Conservation (phyloP, 148 eudicot genomes). For the Cornus suecica region DNA sequence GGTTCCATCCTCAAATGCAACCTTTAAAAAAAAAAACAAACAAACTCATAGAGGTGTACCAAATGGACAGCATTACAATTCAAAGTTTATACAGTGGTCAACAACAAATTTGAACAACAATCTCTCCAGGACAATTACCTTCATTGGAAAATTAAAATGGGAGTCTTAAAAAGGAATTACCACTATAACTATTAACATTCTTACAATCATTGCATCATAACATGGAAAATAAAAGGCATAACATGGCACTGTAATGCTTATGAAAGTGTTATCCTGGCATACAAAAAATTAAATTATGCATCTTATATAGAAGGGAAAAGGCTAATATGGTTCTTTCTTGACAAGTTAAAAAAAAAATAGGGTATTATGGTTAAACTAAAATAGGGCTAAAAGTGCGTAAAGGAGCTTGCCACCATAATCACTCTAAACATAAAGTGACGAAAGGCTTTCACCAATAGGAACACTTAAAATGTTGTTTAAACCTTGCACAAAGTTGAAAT, state of each 20-base stretch:
- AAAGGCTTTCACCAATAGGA: not conserved
- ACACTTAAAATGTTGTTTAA: not conserved
- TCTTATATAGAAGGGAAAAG: not conserved
- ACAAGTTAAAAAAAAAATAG: too few species aligned
- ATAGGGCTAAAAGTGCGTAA: not conserved
- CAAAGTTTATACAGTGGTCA: too few species aligned
- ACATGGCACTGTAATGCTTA: not conserved
- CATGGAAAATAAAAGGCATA: not conserved
- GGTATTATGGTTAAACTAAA: not conserved
- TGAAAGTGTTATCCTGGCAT: not conserved
- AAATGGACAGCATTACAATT: too few species aligned
- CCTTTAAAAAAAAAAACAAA: constrained; percentile 30
- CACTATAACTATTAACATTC: not conserved
- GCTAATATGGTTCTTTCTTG: too few species aligned
- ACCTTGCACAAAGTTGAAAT: too few species aligned
- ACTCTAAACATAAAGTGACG: not conserved
- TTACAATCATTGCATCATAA: not conserved
- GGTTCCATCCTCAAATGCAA: constrained; percentile 94
- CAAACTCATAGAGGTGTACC: too few species aligned
- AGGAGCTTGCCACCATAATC: not conserved
- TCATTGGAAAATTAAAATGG: too few species aligned
- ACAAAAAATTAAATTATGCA: not conserved
- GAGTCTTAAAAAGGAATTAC: not conserved
- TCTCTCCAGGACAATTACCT: too few species aligned
- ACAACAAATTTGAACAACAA: too few species aligned